Conservation (phyloP, 371 early-diverging fungal genomes). For the Entomophthora muscae region DNA sequence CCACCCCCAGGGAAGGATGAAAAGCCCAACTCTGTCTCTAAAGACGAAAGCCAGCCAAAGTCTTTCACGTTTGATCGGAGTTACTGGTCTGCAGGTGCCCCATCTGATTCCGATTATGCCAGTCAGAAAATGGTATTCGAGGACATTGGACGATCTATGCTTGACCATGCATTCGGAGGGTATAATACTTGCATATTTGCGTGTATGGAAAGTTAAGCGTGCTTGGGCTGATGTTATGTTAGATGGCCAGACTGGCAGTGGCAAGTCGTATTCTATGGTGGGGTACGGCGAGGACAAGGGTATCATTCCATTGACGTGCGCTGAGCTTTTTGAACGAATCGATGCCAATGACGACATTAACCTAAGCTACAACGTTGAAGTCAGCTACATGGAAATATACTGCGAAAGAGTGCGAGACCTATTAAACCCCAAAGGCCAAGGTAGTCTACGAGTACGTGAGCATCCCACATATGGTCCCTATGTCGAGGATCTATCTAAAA, state of each 20-base stretch:
- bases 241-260: constrained; percentile 79
- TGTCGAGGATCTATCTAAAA: constrained; percentile 74
- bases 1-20: constrained; percentile 21
- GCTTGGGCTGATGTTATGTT: constrained; percentile 4
- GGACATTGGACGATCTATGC: constrained; percentile 50
- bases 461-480: constrained; percentile 82
- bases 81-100: constrained; percentile 56
- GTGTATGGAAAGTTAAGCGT: constrained; percentile 22
- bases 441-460: constrained; percentile 67
- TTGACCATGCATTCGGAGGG: constrained; percentile 73
- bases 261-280: constrained; percentile 74
- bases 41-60: constrained; percentile 20
- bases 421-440: constrained; percentile 56
- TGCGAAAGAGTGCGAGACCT: constrained; percentile 86
- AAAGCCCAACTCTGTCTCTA: constrained; percentile 7
- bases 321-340: constrained; percentile 56
- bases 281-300: constrained; percentile 60
- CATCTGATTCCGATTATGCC: constrained; percentile 41
- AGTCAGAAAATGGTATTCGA: constrained; percentile 58
- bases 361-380: constrained; percentile 50
- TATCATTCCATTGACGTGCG: constrained; percentile 65
- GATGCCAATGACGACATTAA: constrained; percentile 20
- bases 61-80: constrained; percentile 70
- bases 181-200: constrained; percentile 82
- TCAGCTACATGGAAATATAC: constrained; percentile 69